Evolutionary conservation across 164 flowering plant genomes (phyloP), one percentile per base, ranked within the genome.

Genomic region (Annona squamosa): DNA sequence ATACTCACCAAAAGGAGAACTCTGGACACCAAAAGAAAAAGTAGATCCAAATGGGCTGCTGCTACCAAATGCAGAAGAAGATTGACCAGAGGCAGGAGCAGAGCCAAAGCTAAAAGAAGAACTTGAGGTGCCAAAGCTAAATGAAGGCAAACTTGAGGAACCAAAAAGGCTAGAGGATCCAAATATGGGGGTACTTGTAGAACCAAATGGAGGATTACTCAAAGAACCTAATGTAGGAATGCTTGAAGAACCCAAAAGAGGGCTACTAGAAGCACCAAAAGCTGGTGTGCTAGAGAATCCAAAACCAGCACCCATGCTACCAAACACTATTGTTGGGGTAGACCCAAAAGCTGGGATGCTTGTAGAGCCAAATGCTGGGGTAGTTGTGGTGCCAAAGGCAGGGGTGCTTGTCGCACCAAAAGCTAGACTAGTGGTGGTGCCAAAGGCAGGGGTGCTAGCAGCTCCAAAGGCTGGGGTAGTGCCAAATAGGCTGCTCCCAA

Each of bases 401-500:
- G 94, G 87, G 0, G 85, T 77, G 71, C 82, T 85, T 44, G 45
- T 41, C 18, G 63, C 3, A 26, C 57, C 42, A n/a, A 37, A 37
- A 46, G 17, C 83, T 3, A 26, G 63, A 57, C 65, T 71, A 5
- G 9, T 26, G 26, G 65, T 37, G 2, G 18, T 2, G 2, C 65
- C 64, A 71, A 61, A 72, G 57, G 74, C 67, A 13, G 68, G 74
- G 10, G 68, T 64, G 56, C 74, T 64, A 63, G 74, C 3, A n/a
- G 74, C 66, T 3, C 67, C 73, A 79, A 88, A 86, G 18, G 87
- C 85, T 2, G 90, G 84, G 9, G 85, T 76, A 46, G 81, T 79
- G 71, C 93, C 91, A 82, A 90, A 90, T 43, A 81, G 48, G 73
- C 79, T 84, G 82, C 86, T 85, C 10, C 92, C 92, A 83, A 88